These are phyloP conservation scores for Arctium minus DNA, from an alignment of 129 eudicot species.

Conservation along the genomic window DNA sequence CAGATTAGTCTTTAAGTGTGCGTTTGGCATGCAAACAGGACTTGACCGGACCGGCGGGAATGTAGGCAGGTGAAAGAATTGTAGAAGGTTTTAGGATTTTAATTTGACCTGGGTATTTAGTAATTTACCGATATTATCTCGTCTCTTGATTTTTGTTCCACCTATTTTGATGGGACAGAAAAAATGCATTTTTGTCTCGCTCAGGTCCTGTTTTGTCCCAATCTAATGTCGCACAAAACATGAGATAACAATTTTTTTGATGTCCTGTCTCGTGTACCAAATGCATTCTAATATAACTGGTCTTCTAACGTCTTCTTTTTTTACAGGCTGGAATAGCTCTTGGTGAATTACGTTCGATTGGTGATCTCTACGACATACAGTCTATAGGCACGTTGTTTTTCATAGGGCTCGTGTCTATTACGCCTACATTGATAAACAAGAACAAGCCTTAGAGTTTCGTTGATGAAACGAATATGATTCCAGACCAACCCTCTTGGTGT, in stretches of 20 bases:
- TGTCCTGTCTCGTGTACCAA: too few relatives aligned
- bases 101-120: not conserved
- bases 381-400: slow-evolving; percentile 84
- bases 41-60: too few relatives aligned
- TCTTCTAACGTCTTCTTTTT: not conserved
- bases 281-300: too few relatives aligned
- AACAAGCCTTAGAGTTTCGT: slow-evolving; percentile 29
- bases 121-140: not conserved
- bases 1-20: not conserved
- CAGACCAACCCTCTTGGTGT: slow-evolving; percentile 15
- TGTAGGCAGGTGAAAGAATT: not conserved
- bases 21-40: not conserved
- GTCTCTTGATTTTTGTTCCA: too few relatives aligned
- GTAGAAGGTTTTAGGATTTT: not conserved
- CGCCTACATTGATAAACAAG: slow-evolving; percentile 76
- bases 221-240: too few relatives aligned
- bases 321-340: slow-evolving; percentile 95
- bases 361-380: slow-evolving; percentile 81
- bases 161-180: too few relatives aligned
- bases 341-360: slow-evolving; percentile 78
- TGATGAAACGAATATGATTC: not conserved
- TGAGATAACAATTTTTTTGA: too few relatives aligned
- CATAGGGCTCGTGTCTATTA: slow-evolving; percentile 60
- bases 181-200: too few relatives aligned
- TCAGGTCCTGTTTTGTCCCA: too few relatives aligned